Percentiles rank a stretch among this genome's conserved stretches.
phyloP scores from a whole-genome alignment of 441 rosid species.

The Rhodomyrtus psidioides region DNA sequence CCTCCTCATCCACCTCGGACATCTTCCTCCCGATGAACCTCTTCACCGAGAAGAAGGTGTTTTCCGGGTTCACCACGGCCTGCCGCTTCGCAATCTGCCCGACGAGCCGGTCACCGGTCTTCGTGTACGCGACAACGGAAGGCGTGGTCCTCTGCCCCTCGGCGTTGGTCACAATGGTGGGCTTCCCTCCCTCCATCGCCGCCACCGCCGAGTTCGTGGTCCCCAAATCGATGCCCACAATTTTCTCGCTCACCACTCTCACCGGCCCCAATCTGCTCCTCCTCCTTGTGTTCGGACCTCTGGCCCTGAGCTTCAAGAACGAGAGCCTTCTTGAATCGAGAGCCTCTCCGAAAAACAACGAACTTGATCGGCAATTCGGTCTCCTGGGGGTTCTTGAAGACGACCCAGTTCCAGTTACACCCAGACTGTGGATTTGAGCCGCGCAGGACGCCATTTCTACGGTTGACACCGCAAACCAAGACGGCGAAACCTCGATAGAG shows the following conservation, averaged over 20 bases:
- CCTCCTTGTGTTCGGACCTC: neutral
- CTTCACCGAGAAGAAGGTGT: constrained; percentile 90
- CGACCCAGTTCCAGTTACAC: constrained; percentile 27
- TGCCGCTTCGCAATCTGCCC: constrained; percentile 96
- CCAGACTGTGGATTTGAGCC: constrained; percentile 48
- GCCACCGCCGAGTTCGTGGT: constrained; percentile 89
- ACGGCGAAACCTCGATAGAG: neutral
- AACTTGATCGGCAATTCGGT: constrained; percentile 13
- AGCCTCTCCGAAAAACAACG: constrained; percentile 47
- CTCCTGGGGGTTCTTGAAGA: constrained; percentile 16
- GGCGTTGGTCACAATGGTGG: constrained; percentile 81
- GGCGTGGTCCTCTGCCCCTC: constrained; percentile 98
- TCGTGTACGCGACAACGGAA: constrained; percentile 86
- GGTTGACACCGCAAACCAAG: neutral
- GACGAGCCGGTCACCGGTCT: constrained; percentile 68
- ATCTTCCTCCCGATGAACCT: constrained; percentile 95
- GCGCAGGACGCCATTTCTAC: constrained; percentile 41
- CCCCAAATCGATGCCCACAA: constrained; percentile 69
- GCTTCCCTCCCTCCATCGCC: constrained; percentile 97
- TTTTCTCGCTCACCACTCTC: constrained; percentile 56
- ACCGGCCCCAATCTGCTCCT: constrained; percentile 37
- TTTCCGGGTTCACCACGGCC: constrained; percentile 90
- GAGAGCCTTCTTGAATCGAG: constrained; percentile 11
- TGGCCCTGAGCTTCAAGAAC: constrained; percentile 16
- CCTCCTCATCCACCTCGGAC: constrained; percentile 84